Evolutionary conservation across 2,329 filamentous ascomycete species (phyloP), one percentile per base, ranked within the genome.

Genomic region (Madurella fahalii): DNA sequence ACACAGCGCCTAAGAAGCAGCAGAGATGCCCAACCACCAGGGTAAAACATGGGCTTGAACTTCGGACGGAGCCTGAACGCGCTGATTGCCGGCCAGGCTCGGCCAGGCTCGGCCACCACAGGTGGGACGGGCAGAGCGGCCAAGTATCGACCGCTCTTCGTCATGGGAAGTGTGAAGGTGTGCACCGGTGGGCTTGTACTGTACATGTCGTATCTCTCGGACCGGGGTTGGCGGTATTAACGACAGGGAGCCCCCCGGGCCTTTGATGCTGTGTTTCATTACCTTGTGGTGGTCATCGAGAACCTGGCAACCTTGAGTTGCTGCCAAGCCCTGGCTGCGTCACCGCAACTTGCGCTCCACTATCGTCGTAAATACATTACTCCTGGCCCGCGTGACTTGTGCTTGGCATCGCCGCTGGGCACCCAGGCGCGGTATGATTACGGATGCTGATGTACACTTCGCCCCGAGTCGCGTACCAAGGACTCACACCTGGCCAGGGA

Each of bases 271-370:
- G 61, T 58, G 61, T 64, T 64, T 63, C 61, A 63, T 63, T 64
- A 59, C 54, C 47, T 52, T 49, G 54, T 40, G 47, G 51, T 53
- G 55, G 50, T 52, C 56, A 62, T 60, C 57, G 56, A 54, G 57
- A 61, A 48, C 58, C 56, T 54, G 59, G 57, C 50, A 57, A 61
- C 45, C 46, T 51, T 57, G 54, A 51, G 52, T 51, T 53, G 48
- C 47, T 51, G 62, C 62, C 62, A 63, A 64, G 63, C 37, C 9
- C 17, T 56, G 54, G 54, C 63, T 65, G 62, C 63, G 63, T 65
- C 62, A 65, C 63, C 63, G 63, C 63, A 65, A 64, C 52, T 65
- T 62, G 44, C 37, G 51, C 15, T 51, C 46, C 48, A 39, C 32
- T 30, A 16, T 30, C 12, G 40, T 50, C 57, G 43, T 12, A 43